Evolutionary conservation across 2,329 filamentous ascomycete species (phyloP), one percentile per base, ranked within the genome.

Genomic region (Lanzia echinophila): DNA sequence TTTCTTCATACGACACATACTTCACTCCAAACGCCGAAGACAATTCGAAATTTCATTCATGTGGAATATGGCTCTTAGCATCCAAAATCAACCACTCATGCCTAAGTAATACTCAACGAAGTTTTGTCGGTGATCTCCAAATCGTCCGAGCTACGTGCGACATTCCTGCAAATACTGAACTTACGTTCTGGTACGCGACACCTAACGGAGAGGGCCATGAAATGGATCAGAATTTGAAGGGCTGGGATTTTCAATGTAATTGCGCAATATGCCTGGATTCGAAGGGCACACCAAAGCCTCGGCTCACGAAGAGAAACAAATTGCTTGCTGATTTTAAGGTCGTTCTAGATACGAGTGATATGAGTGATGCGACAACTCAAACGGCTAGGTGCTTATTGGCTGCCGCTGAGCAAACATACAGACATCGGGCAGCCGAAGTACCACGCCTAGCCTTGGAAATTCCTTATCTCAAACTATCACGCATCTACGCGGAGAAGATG

Each of bases 1-100:
- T 53, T n/a, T 56, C 58, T 32, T 54, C 48, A 8, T 43, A 51
- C 6, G 41, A 47, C 7, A 6, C 20, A n/a, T 46, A 56, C 20
- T 28, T 38, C 39, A 12, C 11, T n/a, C 11, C 48, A 32, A 41
- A 33, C 22, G 34, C 38, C 7, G 34, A 19, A 12, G 19, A 47
- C 6, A 10, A 10, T 13, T 43, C 32, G 13, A n/a, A 45, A 6
- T 36, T 36, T 19, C 53, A 59, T 46, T 58, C 57, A 24, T 57
- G 60, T 31, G 58, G 54, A 5, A 41, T 64, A 19, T 63, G 59
- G 54, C 47, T 48, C 11, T 22, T 47, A 11, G 59, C 59, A 22
- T 56, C 58, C 11, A 47, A 49, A 15, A 59, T 64, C 41, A 63
- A 62, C 28, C 61, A 64, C 28, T 55, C 55, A 15, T 63, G 62